Evolutionary conservation across 306 rosid genomes (phyloP), one percentile per base, ranked within the genome.

Genomic region (Amphicarpaea edgeworthii): DNA sequence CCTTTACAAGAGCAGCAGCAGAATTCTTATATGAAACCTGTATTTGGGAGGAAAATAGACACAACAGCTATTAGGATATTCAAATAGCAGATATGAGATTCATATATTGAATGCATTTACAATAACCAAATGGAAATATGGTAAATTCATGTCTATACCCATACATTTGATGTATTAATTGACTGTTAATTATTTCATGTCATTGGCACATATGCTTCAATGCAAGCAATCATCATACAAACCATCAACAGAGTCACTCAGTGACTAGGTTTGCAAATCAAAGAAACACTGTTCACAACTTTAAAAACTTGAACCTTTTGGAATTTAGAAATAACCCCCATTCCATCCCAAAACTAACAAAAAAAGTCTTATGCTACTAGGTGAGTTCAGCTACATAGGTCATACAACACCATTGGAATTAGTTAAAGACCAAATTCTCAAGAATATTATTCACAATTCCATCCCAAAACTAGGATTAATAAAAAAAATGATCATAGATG

Each of bases 21-120:
- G 91, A 78, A 77, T 83, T 87, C 84, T 86, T 85, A 64, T 88
- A 89, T 41, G 98, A 88, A 80, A 79, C 87, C 98, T 93, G 88
- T 42, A 70, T 53, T 55, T 72, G 46, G 53, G 66, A 81, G 70
- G 79, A 68, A 79, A 60, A 64, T 54, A 76, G 57, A 64, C 7
- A 65, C 55, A 78, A 75, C 15, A 38, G 30, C 32, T 42, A 70
- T 49, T 57, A 78, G 46, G 24, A 60, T 24, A 76, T 76, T 16
- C 50, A 58, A 57, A 7, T 54, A 64, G 41, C 40, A 41, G 42
- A 53, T 24, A 68, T 24, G 73, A 53, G 43, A 14, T 45, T 69
- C 43, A 34, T 70, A 16, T 34, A 70, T 47, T 78, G 43, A 23
- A 59, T 15, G 49, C 41, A 59, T 7, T 20, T 21, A 69, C 64